Evolutionary conservation across 352 stramenopile species (phyloP), one percentile per base, ranked within the genome.

Genomic region (Globisporangium camurandrum): DNA sequence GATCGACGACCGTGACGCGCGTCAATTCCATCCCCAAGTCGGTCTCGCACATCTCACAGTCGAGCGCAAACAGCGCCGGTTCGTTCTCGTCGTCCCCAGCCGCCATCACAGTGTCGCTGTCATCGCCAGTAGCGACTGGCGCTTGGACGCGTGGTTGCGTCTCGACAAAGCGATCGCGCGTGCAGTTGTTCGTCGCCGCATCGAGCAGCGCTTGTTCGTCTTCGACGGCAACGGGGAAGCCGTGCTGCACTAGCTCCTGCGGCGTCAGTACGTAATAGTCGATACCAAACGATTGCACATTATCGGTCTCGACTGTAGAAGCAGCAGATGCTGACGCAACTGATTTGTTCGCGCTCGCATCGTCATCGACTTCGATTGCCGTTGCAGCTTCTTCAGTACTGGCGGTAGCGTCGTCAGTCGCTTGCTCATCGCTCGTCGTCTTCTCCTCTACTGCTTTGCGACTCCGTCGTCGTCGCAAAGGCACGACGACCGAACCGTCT

Each of bases 1-100:
- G 59, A 33, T 93, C 65, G 6, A 93, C 78, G 3, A 93, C 66
- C 1, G 85, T 94, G 34, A 92, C 66, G 22, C 85, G 81, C 41
- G 85, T 93, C 17, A 94, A 63, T 54, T 92, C 81, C 63, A 82
- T 80, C 23, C 85, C 85, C 27, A 92, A 61, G 41, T 87, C 83
- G 2, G 85, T 95, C 59, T 93, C 77, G 46, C 84, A 93, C 85
- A 95, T 95, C 51, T 95, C 85, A 57, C 85, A 95, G 49, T 95
- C 85, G 38, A 95, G 42, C n/a, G 79, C 84, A 49, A 84, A 81
- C 37, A 91, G 67, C 28, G 51, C 16, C 12, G 36, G 9, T 10
- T 10, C 36, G 14, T 34, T 34, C 8, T 14, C 46, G 42, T 59
- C 49, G 6, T 67, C 52, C 4, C 20, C 31, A 20, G 16, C 20